Percentiles rank a stretch among this genome's conserved stretches.
Evolutionary conservation across 148 eudicot genomes (phyloP).

Genomic region (Spergularia bocconei): DNA sequence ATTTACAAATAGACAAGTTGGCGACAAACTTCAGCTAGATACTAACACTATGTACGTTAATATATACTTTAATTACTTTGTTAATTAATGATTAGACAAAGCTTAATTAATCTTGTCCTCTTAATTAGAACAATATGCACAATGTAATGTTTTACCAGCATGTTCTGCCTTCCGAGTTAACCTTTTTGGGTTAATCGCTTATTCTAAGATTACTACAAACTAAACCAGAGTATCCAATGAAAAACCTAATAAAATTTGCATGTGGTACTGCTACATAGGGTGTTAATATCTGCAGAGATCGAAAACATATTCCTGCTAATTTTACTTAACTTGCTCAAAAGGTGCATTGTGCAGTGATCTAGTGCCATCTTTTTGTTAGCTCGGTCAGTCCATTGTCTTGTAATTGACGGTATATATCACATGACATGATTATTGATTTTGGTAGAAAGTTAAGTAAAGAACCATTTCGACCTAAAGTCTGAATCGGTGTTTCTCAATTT

Average conservation of each 20-base stretch:
- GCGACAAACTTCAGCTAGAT: background rate
- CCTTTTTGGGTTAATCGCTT: too few species aligned
- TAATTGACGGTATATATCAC: too few species aligned
- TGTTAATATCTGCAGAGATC: background rate
- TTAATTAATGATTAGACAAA: background rate
- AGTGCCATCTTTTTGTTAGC: too few species aligned
- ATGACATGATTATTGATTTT: too few species aligned
- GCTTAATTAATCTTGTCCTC: constrained; percentile 1
- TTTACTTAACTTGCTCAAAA: too few species aligned
- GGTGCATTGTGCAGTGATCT: too few species aligned
- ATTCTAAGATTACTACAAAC: too few species aligned
- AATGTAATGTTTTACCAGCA: background rate
- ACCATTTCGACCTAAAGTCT: too few species aligned
- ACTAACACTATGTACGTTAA: constrained; percentile 5
- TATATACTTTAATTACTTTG: background rate
- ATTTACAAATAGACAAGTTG: background rate
- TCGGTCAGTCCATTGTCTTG: too few species aligned
- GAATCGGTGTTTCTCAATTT: too few species aligned
- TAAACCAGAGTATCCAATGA: constrained; percentile 20
- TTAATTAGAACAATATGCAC: background rate
- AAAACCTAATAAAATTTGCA: background rate
- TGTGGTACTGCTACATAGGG: background rate
- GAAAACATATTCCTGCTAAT: too few species aligned
- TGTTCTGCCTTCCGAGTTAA: constrained; percentile 17
- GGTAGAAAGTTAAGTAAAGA: too few species aligned